Conservation (phyloP, 2,329 filamentous ascomycete species). For the Xylariaceae sp. region DNA sequence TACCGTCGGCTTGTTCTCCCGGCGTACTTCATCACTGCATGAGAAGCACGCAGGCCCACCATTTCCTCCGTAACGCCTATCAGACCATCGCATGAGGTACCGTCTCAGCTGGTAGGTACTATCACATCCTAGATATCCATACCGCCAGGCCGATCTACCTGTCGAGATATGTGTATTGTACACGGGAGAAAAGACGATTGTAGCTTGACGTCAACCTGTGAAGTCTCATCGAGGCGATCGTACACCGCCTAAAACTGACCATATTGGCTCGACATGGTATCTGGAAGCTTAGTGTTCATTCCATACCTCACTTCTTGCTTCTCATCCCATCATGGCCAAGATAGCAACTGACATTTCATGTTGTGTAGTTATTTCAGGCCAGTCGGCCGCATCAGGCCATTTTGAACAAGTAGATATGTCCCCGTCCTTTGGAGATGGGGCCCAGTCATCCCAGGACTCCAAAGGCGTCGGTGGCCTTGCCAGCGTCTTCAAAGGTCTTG, state of each 20-base stretch:
- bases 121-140: no score
- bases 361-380: slow-evolving; percentile 43
- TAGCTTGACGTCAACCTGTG: slow-evolving; percentile 1
- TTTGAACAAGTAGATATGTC: slow-evolving; percentile 52
- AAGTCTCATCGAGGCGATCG: slow-evolving; percentile 9
- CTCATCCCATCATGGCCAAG: slow-evolving; percentile 3
- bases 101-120: no score
- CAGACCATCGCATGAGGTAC: no score
- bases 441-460: slow-evolving; percentile 51
- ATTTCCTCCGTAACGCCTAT: no score
- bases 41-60: no score
- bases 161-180: no score
- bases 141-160: no score
- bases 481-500: slow-evolving; percentile 62
- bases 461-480: slow-evolving; percentile 56
- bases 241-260: slow-evolving; percentile 9
- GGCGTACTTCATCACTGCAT: no score
- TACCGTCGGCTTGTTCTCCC: no score
- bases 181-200: neutral
- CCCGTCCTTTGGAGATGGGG: slow-evolving; percentile 56
- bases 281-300: neutral
- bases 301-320: neutral
- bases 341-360: slow-evolving; percentile 41
- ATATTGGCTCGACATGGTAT: slow-evolving; percentile 19
- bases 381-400: slow-evolving; percentile 39